A percentile compares a stretch with the other conserved stretches of the same genome.
Conservation (phyloP, 1,284 basidiomycete genomes). For the Pseudozyma sp. region DNA sequence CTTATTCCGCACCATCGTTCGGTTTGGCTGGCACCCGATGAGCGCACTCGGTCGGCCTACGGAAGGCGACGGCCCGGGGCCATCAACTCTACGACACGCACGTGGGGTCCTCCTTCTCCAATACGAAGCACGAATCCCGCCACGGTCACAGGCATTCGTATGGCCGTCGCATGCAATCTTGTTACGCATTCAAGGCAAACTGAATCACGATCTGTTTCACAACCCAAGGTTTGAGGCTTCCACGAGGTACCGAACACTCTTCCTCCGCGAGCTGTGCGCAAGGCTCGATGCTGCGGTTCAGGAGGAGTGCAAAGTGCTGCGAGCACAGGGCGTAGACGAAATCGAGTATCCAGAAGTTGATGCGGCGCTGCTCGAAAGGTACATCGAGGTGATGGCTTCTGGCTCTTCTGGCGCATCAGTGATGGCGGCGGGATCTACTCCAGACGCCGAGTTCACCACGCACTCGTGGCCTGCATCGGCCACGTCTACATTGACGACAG, state of each 20-base stretch:
- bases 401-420: constrained; percentile 7
- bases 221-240: constrained; percentile 15
- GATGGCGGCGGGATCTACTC: constrained; percentile 11
- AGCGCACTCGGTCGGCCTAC: background rate
- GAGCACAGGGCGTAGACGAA: constrained; percentile 25
- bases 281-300: constrained; percentile 45
- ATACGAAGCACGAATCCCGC: constrained; percentile 44
- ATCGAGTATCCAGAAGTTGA: constrained; percentile 47
- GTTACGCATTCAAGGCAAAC: constrained; percentile 26
- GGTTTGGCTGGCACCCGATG: background rate
- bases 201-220: constrained; percentile 36
- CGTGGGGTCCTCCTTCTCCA: constrained; percentile 34
- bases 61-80: constrained; percentile 17
- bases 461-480: constrained; percentile 24
- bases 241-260: constrained; percentile 27
- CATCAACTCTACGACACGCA: constrained; percentile 27
- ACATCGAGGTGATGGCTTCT: constrained; percentile 30
- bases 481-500: background rate
- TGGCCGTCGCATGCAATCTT: constrained; percentile 32
- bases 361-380: constrained; percentile 39
- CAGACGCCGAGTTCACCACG: constrained; percentile 35
- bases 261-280: constrained; percentile 40
- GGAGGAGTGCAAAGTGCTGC: constrained; percentile 23
- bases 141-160: constrained; percentile 31
- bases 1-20: background rate